Percentiles rank a stretch among this genome's conserved stretches.
These are phyloP conservation scores for Musa balbisiana DNA, from an alignment of 202 grass and related monocot species.

Conservation along the genomic window DNA sequence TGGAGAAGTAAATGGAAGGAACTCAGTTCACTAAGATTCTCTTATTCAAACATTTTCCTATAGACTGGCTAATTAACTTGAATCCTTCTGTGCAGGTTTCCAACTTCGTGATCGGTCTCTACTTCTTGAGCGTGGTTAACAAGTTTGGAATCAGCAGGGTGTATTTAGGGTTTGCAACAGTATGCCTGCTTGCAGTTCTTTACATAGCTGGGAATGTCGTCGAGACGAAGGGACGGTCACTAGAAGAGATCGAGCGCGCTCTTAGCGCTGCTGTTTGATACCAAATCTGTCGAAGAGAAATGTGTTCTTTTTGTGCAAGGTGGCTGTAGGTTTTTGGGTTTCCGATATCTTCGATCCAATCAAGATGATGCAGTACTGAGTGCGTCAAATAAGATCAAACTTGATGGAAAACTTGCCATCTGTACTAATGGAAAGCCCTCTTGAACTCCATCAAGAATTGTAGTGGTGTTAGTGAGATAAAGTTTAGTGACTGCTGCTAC, in stretches of 20 bases:
- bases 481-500: too few species aligned
- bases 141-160: slow-evolving; percentile 79
- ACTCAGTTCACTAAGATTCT: too few species aligned
- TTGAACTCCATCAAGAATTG: too few species aligned
- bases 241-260: slow-evolving; percentile 84
- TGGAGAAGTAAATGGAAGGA: too few species aligned
- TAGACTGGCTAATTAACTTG: not conserved
- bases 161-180: slow-evolving; percentile 77
- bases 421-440: too few species aligned
- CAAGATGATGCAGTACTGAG: too few species aligned
- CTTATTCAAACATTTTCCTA: not conserved
- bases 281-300: not conserved
- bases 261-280: slow-evolving; percentile 36
- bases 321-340: too few species aligned
- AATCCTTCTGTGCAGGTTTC: slow-evolving; percentile 43
- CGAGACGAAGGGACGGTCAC: slow-evolving; percentile 81
- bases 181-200: slow-evolving; percentile 69
- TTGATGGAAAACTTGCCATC: too few species aligned
- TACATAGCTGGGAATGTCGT: slow-evolving; percentile 85
- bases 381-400: too few species aligned
- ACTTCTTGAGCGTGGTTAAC: slow-evolving; percentile 91
- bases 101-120: slow-evolving; percentile 95
- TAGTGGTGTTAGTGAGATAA: too few species aligned
- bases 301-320: not conserved
- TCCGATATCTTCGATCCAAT: too few species aligned